phyloP scores from a whole-genome alignment of 805 yeast genomes.

The Hanseniaspora thailandica region DNA sequence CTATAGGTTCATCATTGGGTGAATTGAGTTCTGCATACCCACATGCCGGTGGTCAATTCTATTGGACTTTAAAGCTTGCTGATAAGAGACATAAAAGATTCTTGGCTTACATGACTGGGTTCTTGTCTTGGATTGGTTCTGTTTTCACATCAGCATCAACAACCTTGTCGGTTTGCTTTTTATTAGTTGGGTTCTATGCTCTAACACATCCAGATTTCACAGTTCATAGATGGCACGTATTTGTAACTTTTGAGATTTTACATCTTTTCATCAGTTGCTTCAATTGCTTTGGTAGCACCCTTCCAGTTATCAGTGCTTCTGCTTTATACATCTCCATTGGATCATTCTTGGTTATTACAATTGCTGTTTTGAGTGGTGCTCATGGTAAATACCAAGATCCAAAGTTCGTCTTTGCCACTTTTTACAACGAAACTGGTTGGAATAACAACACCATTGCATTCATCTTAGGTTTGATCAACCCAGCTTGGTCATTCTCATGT shows the following conservation, averaged over 20 bases:
- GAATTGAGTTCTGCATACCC: constrained; percentile 49
- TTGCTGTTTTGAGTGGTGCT: constrained; percentile 45
- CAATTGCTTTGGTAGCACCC: constrained; percentile 44
- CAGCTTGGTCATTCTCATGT: constrained; percentile 62
- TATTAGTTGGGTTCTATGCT: constrained; percentile 42
- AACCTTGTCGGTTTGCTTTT: constrained; percentile 44
- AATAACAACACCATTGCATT: constrained; percentile 46
- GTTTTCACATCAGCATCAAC: constrained; percentile 55
- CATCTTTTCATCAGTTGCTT: constrained; percentile 39
- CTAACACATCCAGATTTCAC: constrained; percentile 27
- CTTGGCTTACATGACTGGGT: constrained; percentile 49
- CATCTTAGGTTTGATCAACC: constrained; percentile 55
- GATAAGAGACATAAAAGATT: constrained; percentile 35
- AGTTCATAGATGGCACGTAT: constrained; percentile 45
- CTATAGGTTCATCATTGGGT: constrained; percentile 42
- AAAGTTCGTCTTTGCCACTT: constrained; percentile 46
- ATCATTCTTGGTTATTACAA: constrained; percentile 46
- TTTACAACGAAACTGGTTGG: constrained; percentile 56
- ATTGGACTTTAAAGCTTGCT: constrained; percentile 48
- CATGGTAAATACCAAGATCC: constrained; percentile 46
- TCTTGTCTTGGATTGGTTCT: constrained; percentile 54
- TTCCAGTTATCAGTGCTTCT: constrained; percentile 41
- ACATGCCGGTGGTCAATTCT: constrained; percentile 55
- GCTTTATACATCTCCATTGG: constrained; percentile 44
- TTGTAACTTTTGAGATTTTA: constrained; percentile 40